Evolutionary conservation across 768 basidiomycete species (phyloP), one percentile per base, ranked within the genome.

Genomic region (Leucocoprinus leucothites): DNA sequence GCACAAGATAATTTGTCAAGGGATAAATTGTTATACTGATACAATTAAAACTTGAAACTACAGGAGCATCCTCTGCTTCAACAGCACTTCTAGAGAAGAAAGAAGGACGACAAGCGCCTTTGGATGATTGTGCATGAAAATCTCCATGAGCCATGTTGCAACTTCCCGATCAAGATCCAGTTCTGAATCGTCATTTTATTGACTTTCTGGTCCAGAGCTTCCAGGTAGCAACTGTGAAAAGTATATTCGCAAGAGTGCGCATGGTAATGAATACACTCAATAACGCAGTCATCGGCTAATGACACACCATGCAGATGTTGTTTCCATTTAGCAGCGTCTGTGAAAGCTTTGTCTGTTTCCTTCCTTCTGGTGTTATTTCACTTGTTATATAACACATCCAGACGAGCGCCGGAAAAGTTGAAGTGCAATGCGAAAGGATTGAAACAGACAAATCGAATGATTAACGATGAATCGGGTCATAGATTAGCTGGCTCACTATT

Each of bases 301-400:
- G 48, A 21, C 86, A 53, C 61, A 92, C 94, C 87, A 98, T 96
- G 66, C 94, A 96, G 40, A 99, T 98, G 60, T 96, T 94, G 72
- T 94, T 96, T 13, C 94, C 94, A 65, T 96, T 96, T 57, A 96
- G 71, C 42, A 96, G 76, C 16, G 94, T 96, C 72, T 97, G 93
- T 1, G 87, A 82, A 9, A 98, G 79, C 56, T 85, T 81, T 2
- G 90, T 97, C 66, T 81, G 83, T 69, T 89, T 93, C 58, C 75
- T 84, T 24, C 89, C 89, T 67, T 91, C 76, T 1, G 91, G 77
- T n/a, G 92, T 95, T 11, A 72, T 85, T 72, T 97, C 93, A 68
- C 96, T 98, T 31, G 44, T 18, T 7, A 35, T 3, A 16, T 16
- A 24, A 7, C 42, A 25, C 9, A 21, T 31, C 11, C 21, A 18